Base-by-base conservation (phyloP, 768 basidiomycete genomes). In the Xerocomus spinulosus region DNA sequence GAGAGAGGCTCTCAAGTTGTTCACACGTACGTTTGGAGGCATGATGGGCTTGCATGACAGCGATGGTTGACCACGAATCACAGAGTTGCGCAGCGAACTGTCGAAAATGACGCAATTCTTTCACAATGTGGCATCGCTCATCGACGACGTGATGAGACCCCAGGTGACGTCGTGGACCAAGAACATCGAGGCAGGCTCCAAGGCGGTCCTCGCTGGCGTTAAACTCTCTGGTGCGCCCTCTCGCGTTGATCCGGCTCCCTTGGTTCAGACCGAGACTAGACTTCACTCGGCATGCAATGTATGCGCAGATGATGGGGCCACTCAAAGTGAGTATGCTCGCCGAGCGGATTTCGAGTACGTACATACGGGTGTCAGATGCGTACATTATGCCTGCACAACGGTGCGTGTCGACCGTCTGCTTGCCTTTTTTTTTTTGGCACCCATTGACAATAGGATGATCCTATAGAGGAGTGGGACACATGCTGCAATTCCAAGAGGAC, bases 261-360 rank as follows among this genome's bases (percentile, higher is more conserved):
- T 12, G 5, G 10, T 20, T 29, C 30, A 32, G 17, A 39, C 20
- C 15, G 15, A 33, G 9, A 18, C 30, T 26, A 44, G 54, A 58
- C 18, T 58, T 49, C 56, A 4, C 56, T 1, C 52, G 41, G 2
- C 56, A 54, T 37, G 52, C 52, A 8, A 58, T 58, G 57, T 58
- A 58, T 9, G 38, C 52, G 10, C 57, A 58, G 35, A 58, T 58
- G 57, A 58, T 58, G 52, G 47, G 49, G 15, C 56, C 57, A 15
- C 56, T 58, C 29, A 58, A 58, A 49, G 56, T 58, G 48, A 58
- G 56, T 44, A 58, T 58, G 56, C 56, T 58, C 6, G 47, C 52
- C 0, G 49, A 58, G 21, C 56, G 56, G 5, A 58, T 58, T 24
- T 54, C 56, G 14, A 21, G 14, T 13, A 58, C 56, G 8, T 58